A percentile compares a stretch with the other conserved stretches of the same genome.
phyloP scores from a whole-genome alignment of 345 rosid genomes.

The Schrenkiella parvula region DNA sequence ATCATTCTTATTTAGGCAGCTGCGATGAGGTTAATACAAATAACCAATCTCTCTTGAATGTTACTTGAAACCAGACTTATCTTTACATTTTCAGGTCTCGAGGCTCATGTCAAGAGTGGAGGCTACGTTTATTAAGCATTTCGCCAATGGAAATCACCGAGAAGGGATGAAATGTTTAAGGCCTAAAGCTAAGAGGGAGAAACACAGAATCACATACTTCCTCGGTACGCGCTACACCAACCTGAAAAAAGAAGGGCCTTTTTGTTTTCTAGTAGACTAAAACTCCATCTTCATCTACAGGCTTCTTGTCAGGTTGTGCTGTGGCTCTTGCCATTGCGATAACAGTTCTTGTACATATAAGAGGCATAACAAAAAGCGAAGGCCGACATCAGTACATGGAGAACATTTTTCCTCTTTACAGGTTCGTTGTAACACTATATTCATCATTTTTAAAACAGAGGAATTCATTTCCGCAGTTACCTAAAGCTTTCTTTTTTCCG shows the following conservation, averaged over 20 bases:
- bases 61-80: neutral
- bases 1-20: constrained; percentile 60
- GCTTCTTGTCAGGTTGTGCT: constrained; percentile 60
- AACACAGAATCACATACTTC: constrained; percentile 60
- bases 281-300: constrained; percentile 32
- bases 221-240: constrained; percentile 39
- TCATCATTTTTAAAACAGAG: neutral
- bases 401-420: constrained; percentile 77
- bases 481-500: neutral
- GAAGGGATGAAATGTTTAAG: constrained; percentile 61
- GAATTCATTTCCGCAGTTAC: neutral
- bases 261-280: neutral
- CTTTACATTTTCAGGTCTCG: constrained; percentile 39
- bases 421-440: constrained; percentile 27
- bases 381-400: constrained; percentile 60
- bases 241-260: neutral
- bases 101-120: constrained; percentile 68
- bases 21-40: constrained; percentile 53
- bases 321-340: constrained; percentile 56
- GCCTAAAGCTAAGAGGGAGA: constrained; percentile 53
- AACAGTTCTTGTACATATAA: constrained; percentile 46
- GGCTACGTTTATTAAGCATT: constrained; percentile 62
- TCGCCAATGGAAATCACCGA: constrained; percentile 63
- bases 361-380: constrained; percentile 41
- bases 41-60: neutral